Conservation (phyloP, 108 stramenopile genomes). For the Nannochloropsis gaditana region DNA sequence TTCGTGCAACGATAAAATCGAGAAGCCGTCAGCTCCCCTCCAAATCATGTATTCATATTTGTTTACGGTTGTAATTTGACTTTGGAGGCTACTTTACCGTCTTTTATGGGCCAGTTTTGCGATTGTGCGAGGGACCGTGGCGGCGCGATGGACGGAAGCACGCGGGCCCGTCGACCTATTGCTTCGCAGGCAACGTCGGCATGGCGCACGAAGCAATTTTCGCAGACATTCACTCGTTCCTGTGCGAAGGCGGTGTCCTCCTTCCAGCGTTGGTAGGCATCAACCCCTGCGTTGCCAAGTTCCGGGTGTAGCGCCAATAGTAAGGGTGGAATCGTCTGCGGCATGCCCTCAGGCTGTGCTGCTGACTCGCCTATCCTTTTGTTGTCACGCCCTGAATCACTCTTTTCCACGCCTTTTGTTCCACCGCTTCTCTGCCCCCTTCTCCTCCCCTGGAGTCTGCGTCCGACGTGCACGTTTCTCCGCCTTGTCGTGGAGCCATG, state of each 20-base stretch:
- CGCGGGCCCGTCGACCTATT: not conserved
- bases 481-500: not conserved
- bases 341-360: too few species aligned
- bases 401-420: not conserved
- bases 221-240: not conserved
- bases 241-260: not conserved
- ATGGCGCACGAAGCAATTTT: not conserved
- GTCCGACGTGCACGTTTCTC: too few species aligned
- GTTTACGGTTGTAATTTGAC: too few species aligned
- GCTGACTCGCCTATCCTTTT: not conserved
- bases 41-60: too few species aligned
- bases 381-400: not conserved
- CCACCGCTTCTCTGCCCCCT: too few species aligned
- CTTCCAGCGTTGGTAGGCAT: not conserved
- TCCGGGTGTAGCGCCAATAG: not conserved
- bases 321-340: not conserved
- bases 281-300: not conserved
- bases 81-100: too few species aligned
- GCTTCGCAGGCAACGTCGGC: not conserved
- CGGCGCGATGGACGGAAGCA: too few species aligned
- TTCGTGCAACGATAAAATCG: too few species aligned
- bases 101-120: too few species aligned
- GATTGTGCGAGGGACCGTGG: too few species aligned
- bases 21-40: too few species aligned
- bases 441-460: too few species aligned